Evolutionary conservation across 129 eudicot genomes (phyloP), one percentile per base, ranked within the genome.

Genomic region (Artemisia tridentata): DNA sequence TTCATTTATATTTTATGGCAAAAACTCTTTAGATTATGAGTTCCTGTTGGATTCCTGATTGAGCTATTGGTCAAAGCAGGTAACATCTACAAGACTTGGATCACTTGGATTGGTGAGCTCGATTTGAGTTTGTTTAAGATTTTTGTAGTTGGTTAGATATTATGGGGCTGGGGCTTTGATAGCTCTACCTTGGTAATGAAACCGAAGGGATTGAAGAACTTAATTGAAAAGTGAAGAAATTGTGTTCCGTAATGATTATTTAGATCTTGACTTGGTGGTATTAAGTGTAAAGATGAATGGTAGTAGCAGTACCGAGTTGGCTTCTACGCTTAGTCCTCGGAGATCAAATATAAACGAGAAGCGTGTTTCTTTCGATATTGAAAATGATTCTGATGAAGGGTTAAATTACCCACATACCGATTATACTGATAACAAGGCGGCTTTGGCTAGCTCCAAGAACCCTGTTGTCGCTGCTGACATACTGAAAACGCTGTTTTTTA

Each of bases 401-500:
- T 65, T 29, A 46, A 61, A 60, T 31, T 71, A 70, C 72, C 46
- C 74, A 5, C 60, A 65, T 75, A 51, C 41, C 1, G 67, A 72
- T 50, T 78, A 70, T 63, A 47, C 57, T 49, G 45, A 38, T 38
- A 38, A 38, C 10, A 38, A 38, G 45, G 45, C 10, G 45, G 45
- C 45, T 38, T 38, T 38, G 11, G 49, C 29, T 68, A 74, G 67
- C 52, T 50, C 76, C 50, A 65, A 71, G 69, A 83, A 71, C 56
- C 59, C 75, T 19, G 5, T 89, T 63, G 76, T 92, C 12, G 75
- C 72, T 61, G 88, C 84, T 49, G 90, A 93, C 75, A 77, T 93
- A 82, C 85, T 93, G 68, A 93, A 90, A 72, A 93, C 99, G 0
- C 60, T 93, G 69, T 83, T 84, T 62, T 86, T 89, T 67, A 79